phyloP scores from a whole-genome alignment of 2,329 filamentous ascomycete species.

The Clonostachys solani region DNA sequence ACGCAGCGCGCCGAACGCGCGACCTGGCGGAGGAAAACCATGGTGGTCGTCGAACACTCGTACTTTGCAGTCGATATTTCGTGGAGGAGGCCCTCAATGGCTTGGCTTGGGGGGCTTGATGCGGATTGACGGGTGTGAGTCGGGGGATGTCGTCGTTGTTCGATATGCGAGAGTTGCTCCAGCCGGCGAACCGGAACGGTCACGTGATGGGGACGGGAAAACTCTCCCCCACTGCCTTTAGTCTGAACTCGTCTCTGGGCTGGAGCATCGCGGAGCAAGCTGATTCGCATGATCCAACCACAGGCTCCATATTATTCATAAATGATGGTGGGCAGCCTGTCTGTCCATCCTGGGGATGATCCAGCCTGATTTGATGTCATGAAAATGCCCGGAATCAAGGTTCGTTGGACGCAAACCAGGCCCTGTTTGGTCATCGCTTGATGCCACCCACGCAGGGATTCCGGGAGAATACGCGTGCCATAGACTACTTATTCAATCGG shows the following conservation, averaged over 20 bases:
- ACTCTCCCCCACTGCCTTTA: not conserved
- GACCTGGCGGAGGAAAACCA: slow-evolving; percentile 29
- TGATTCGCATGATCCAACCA: not conserved
- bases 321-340: too few species aligned
- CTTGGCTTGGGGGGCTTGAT: not conserved
- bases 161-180: slow-evolving; percentile 3
- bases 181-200: not conserved
- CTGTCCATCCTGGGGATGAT: too few species aligned
- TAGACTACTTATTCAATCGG: too few species aligned
- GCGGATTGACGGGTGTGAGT: not conserved
- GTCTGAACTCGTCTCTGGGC: not conserved
- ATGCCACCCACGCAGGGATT: too few species aligned
- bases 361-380: too few species aligned
- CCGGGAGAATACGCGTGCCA: too few species aligned
- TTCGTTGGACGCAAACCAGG: too few species aligned
- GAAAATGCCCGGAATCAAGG: too few species aligned
- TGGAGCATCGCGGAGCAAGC: not conserved
- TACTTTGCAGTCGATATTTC: slow-evolving; percentile 7
- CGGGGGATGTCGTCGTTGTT: slow-evolving; percentile 11
- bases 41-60: slow-evolving; percentile 7
- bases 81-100: not conserved
- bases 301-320: not conserved
- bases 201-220: too few species aligned
- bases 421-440: too few species aligned
- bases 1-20: slow-evolving; percentile 29